Base-by-base conservation (phyloP, 345 rosid species). In the Cochlearia excelsa region DNA sequence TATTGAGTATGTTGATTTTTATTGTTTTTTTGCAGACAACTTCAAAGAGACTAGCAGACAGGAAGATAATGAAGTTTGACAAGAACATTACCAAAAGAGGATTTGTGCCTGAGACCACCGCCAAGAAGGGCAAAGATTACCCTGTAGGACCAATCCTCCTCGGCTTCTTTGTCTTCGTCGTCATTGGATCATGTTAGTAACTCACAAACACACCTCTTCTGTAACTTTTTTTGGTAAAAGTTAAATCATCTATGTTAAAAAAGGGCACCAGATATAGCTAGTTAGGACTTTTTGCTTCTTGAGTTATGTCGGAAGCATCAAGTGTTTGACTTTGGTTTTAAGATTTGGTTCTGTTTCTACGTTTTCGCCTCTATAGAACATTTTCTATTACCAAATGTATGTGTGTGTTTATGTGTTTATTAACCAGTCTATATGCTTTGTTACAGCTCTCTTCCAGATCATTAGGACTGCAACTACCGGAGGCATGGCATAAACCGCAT, bases 81-180 rank as follows among this genome's bases (percentile, higher is more conserved):
- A 89, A 84, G 85, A 93, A 85, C 83, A 82, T 89, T n/a, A 66
- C 66, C 1, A 87, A 80, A 69, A 85, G 97, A 79, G 97, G 99
- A 3, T 66, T 81, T n/a, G 96, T 86, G 39, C 90, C 87, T n/a
- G 99, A 87, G 59, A 81, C 94, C 52, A 65, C 81, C 59, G 57
- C 81, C 11, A 89, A 85, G 73, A 93, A 89, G 79, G 90, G 88
- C 28, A 89, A 84, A 68, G 90, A 87, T 65, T 93, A 84, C 66
- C 91, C 99, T 1, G 95, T 89, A 4, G 95, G 95, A 10, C 99
- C 99, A 1, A n/a, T 93, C 51, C 73, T 93, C 7, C 92, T 93
- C 23, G 99, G 97, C 3, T 93, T 93, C 87, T 93, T 93, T 64
- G 51, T 93, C 6, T 93, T 93, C 45, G 95, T 93, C 4, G 96